Conservation (phyloP, 1,284 basidiomycete genomes). For the Cryptococcus sp. region DNA sequence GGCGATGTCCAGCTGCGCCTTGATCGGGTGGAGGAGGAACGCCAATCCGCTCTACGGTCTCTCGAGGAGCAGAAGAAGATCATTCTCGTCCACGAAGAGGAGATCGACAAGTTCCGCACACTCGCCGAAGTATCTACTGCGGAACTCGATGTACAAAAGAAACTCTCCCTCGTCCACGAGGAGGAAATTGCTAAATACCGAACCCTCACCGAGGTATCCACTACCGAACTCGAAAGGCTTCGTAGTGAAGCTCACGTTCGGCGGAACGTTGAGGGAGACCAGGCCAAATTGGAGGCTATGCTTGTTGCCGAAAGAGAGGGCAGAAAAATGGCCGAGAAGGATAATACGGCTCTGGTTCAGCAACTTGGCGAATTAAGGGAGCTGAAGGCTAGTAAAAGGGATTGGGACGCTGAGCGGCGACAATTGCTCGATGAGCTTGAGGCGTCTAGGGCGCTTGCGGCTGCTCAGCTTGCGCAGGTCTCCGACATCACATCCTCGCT, state of each 20-base stretch:
- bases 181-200: constrained; percentile 1
- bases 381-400: background rate
- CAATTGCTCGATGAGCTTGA: background rate
- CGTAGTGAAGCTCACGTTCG: background rate
- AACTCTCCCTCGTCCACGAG: background rate
- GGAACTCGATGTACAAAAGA: background rate
- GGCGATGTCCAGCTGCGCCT: background rate
- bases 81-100: too few species aligned
- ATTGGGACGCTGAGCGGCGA: background rate
- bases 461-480: too few species aligned
- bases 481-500: too few species aligned
- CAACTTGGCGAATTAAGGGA: background rate
- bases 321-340: background rate
- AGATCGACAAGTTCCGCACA: background rate
- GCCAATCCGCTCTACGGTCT: background rate
- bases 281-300: background rate
- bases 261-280: background rate
- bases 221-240: background rate
- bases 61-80: too few species aligned
- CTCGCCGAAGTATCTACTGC: background rate
- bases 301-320: background rate
- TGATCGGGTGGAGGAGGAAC: background rate
- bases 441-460: background rate
- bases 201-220: background rate
- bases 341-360: background rate